A percentile compares a stretch with the other conserved stretches of the same genome.
Evolutionary conservation across 371 early-diverging fungal species (phyloP).

Genomic region (Lichtheimia ornata): DNA sequence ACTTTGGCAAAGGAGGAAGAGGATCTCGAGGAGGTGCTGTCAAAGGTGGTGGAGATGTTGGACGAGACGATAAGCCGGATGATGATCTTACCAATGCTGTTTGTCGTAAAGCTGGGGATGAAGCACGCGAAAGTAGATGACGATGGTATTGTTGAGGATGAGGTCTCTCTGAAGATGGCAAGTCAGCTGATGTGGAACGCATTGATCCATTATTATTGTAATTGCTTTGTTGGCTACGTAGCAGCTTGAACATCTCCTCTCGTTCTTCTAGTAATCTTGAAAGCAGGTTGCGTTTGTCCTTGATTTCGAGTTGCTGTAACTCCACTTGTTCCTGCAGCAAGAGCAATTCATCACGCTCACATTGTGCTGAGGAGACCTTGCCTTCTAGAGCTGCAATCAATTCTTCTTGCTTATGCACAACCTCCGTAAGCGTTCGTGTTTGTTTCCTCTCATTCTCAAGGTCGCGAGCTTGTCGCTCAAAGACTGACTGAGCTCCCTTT

Average conservation of each 20-base stretch:
- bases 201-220: background rate
- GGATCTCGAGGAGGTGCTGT: conserved; percentile 27
- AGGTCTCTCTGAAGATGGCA: conserved; percentile 35
- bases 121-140: conserved; percentile 8
- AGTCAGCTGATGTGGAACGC: conserved; percentile 16
- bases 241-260: conserved; percentile 20
- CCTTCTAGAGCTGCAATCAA: conserved; percentile 35
- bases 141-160: conserved; percentile 15
- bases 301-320: conserved; percentile 37
- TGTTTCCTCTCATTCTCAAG: conserved; percentile 33
- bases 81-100: conserved; percentile 15
- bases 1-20: conserved; percentile 23
- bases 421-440: conserved; percentile 25
- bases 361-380: conserved; percentile 13
- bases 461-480: conserved; percentile 30
- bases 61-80: conserved; percentile 1
- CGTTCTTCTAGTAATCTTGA: conserved; percentile 35
- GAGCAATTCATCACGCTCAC: background rate
- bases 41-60: conserved; percentile 18
- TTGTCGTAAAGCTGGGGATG: conserved; percentile 6
- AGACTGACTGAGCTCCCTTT: conserved; percentile 31
- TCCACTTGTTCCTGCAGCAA: conserved; percentile 36
- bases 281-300: conserved; percentile 36
- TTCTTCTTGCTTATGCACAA: conserved; percentile 41
- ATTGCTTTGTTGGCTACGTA: background rate